phyloP scores from a whole-genome alignment of 2,329 filamentous ascomycete species.

The Trichoderma citrinoviride region DNA sequence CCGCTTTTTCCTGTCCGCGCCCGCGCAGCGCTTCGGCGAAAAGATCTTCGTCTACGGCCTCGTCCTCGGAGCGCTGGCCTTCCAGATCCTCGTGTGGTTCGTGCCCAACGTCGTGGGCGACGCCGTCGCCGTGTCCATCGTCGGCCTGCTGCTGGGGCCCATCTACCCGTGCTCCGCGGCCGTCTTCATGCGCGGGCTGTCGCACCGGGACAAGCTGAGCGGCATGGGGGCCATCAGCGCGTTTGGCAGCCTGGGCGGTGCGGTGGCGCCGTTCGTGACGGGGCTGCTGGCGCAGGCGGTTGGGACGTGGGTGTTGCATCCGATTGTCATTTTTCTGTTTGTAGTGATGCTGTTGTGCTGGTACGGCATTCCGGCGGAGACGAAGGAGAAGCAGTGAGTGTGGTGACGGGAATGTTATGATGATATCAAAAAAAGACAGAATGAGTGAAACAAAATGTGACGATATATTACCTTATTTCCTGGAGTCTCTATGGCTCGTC shows the following conservation, averaged over 20 bases:
- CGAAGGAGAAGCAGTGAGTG: constrained; percentile 59
- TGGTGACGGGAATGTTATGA: neutral
- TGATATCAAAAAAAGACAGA: neutral
- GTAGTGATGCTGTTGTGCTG: constrained; percentile 64
- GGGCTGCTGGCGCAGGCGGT: constrained; percentile 60
- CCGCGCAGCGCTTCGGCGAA: constrained; percentile 68
- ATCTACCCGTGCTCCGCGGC: constrained; percentile 72
- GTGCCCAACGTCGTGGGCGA: constrained; percentile 72
- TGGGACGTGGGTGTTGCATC: constrained; percentile 63
- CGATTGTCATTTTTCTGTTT: constrained; percentile 66
- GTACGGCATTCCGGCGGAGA: constrained; percentile 54
- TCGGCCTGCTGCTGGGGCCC: constrained; percentile 74
- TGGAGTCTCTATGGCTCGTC: neutral
- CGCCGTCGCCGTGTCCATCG: constrained; percentile 63
- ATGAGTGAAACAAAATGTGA: neutral
- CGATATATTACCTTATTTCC: neutral
- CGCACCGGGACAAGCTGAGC: constrained; percentile 57
- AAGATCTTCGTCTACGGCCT: constrained; percentile 64
- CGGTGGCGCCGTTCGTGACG: constrained; percentile 63
- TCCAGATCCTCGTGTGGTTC: constrained; percentile 76
- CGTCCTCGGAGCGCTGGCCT: constrained; percentile 58
- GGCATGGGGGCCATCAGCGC: constrained; percentile 66
- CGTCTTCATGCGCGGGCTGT: constrained; percentile 61
- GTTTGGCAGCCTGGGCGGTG: constrained; percentile 67
- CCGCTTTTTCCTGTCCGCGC: constrained; percentile 66